Conservation (phyloP, 1,284 basidiomycete species). For the Cutaneotrichosporon sp. region DNA sequence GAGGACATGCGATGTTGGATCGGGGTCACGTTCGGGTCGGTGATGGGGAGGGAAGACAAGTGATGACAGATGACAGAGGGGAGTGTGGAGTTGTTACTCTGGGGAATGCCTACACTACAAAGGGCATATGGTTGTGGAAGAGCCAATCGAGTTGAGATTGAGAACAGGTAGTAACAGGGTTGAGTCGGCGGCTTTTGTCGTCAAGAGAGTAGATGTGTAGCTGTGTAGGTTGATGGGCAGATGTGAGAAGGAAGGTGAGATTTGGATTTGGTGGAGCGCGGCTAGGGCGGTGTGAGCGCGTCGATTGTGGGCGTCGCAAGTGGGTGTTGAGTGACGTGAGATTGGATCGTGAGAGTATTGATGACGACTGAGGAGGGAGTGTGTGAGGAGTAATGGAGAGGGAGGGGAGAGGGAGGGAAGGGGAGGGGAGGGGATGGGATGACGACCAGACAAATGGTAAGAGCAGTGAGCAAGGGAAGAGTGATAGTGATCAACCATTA, state of each 20-base stretch:
- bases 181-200: neutral
- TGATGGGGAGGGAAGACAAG: neutral
- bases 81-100: neutral
- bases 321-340: neutral
- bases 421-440: neutral
- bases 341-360: neutral
- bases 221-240: neutral
- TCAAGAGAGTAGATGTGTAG: neutral
- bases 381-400: neutral
- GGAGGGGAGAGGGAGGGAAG: neutral
- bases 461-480: neutral
- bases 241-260: neutral
- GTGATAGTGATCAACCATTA: neutral
- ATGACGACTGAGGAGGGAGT: neutral
- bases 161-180: neutral
- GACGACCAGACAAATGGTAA: neutral
- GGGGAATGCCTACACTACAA: neutral
- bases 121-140: neutral
- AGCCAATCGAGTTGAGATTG: neutral
- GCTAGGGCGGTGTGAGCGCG: neutral
- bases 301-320: neutral
- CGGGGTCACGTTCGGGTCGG: neutral
- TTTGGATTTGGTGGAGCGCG: neutral
- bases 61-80: neutral
- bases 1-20: slow-evolving; percentile 2